Base-by-base conservation (phyloP, 768 basidiomycete species). In the Wakefieldia striispora region DNA sequence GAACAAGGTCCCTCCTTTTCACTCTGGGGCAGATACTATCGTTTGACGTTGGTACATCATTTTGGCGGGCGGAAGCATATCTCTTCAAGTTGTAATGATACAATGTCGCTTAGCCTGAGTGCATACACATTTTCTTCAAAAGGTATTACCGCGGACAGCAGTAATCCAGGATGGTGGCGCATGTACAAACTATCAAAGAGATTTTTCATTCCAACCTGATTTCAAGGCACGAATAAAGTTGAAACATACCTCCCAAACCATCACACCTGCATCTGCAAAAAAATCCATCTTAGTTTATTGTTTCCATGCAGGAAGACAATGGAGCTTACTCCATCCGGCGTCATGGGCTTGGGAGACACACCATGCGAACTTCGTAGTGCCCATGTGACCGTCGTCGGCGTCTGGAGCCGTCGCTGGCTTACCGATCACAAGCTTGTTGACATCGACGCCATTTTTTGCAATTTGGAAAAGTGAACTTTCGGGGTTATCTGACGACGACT, bases 301-400 rank as follows among this genome's bases (percentile, higher is more conserved):
- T 34, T 8, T 6, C 13, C 14, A 7, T 21, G 24, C 26, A 50
- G n/a, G 34, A 44, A 34, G 48, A n/a, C 7, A 20, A 23, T 40
- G n/a, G 17, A 19, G 70, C 83, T 70, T 52, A 82, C 82, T 78
- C 87, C 88, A 91, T 20, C 86, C 86, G 53, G 75, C 58, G 14
- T 54, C 58, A 59, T 82, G 78, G 0, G 84, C 88, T 64, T 81
- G 74, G 11, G 70, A 59, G 27, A 88, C 68, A 61, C 88, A 91
- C 6, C 64, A 65, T 1, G 81, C 77, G 10, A 90, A 70, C 3
- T 75, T 77, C 4, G 72, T 62, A 1, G 83, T 71, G 24, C 70
- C 70, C 67, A 89, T 83, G 65, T 76, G 86, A 10, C 83, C 74
- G 43, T 73, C 78, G 41, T 37, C 66, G 2, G 77, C 77, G 39